Evolutionary conservation across 1,139 yeast species (phyloP), one percentile per base, ranked within the genome.

Genomic region (Wickerhamomyces sp.): DNA sequence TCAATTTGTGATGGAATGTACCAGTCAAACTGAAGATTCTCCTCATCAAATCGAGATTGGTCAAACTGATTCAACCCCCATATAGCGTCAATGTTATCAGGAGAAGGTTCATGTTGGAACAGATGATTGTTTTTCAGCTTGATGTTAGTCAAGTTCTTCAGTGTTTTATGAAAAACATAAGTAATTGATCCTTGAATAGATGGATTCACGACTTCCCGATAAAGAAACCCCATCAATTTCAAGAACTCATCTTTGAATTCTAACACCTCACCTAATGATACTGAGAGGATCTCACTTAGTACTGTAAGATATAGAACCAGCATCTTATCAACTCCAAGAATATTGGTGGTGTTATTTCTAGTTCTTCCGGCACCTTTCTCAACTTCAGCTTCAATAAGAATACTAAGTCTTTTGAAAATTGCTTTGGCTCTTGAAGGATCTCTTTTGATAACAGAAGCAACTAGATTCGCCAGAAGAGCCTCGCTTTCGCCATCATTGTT

Each of bases 331-430:
- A 91, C 73, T 13, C 89, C 89, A 27, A 82, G 72, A 32, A 86
- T 72, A 40, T 84, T 90, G 5, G 77, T 72, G 1, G 86, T 84
- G 18, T 81, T 78, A 13, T 66, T 60, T 59, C 96, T 76, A 0
- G 83, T 69, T 1, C 78, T 69, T 2, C 97, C 98, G 0, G 98
- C 97, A 54, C 91, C 87, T 56, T 84, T 91, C n/a, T 71, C 72
- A 26, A 93, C 73, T 59, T 93, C 96, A 30, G 77, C 80, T 42
- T 72, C 71, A 34, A 91, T 81, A 48, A 75, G 52, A 27, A 44
- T 50, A 23, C 58, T 51, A 30, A 67, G 43, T 9, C 48, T 50
- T 1, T 50, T 44, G 43, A 66, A 62, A 15, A 64, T 52, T 13
- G 46, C 34, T 59, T 58, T 2, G 84, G 88, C 34, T 34, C 46